Conservation (phyloP, 2,329 filamentous ascomycete genomes). For the Ascochyta clinopodiicola region DNA sequence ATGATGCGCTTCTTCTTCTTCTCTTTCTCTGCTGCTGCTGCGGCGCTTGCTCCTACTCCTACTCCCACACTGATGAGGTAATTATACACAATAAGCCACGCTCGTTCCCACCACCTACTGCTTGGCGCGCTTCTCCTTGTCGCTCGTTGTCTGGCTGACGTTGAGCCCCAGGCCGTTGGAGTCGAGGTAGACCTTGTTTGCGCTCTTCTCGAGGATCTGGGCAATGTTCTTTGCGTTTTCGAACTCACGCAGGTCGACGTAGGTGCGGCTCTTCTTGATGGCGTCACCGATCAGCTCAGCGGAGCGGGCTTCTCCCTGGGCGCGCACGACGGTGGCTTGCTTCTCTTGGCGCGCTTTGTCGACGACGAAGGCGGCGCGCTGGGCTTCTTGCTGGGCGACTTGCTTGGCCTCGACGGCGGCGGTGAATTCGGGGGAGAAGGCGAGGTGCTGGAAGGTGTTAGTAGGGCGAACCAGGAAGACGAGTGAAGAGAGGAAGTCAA, state of each 20-base stretch:
- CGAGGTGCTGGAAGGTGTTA: conserved; percentile 61
- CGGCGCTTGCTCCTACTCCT: too few species aligned
- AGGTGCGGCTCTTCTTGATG: conserved; percentile 98
- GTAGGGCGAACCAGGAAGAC: conserved; percentile 3
- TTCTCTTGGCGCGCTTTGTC: conserved; percentile 99
- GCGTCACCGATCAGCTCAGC: conserved; percentile 98
- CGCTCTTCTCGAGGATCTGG: conserved; percentile 82
- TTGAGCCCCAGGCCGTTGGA: conserved; percentile 90
- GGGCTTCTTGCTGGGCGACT: conserved; percentile 86
- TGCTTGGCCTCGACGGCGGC: conserved; percentile 74
- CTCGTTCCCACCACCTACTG: conserved; percentile 20
- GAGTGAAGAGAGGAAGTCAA: too few species aligned
- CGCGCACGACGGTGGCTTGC: conserved; percentile 97
- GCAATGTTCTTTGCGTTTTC: conserved; percentile 94
- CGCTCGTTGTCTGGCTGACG: conserved; percentile 60
- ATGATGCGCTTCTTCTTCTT: conserved; percentile 10
- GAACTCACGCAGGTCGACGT: conserved; percentile 96
- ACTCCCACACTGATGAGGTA: conserved; percentile 16
- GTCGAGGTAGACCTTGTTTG: conserved; percentile 94
- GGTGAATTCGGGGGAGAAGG: conserved; percentile 73
- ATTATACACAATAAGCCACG: conserved; percentile 30
- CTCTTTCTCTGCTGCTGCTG: not conserved
- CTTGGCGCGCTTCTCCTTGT: conserved; percentile 48
- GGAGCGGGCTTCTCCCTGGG: conserved; percentile 97
- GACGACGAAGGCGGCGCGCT: conserved; percentile 95